Evolutionary conservation across 2,329 filamentous ascomycete species (phyloP), one percentile per base, ranked within the genome.

Genomic region (Aspergillus fijiensis): DNA sequence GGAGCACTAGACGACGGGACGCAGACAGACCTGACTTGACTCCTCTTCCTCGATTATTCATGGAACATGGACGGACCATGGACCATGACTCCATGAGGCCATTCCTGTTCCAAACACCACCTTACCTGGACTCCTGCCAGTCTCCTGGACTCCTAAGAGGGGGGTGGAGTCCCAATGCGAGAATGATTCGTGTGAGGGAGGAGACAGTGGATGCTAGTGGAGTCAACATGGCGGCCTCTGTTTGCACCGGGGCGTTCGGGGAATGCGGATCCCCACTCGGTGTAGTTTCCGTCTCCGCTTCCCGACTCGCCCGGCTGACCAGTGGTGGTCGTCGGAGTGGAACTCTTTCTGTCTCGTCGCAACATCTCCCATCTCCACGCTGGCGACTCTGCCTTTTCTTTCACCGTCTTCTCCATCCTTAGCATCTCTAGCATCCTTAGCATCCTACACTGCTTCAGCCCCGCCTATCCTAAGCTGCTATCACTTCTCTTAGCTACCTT

Each of bases 251-350:
- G 56, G 55, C 47, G 47, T 35, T 65, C 67, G 68, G 68, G 68
- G 68, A 70, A 70, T 57, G 58, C 67, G 66, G 67, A 60, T 49
- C 62, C 56, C 68, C 68, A 69, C 67, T 64, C 61, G 55, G 57
- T 54, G 57, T 51, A 61, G 48, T 63, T 63, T 60, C 65, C 64
- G 64, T 67, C 64, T 63, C 64, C 59, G 58, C 59, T 65, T 59
- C 63, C 64, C 61, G 55, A 61, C 63, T 42, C 56, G 47, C 39
- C 62, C 55, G 55, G 42, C 51, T 35, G 51, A 48, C 53, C 59
- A 58, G 57, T 63, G 45, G 51, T 21, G 19, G 19, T 49, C 6
- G 14, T 42, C 39, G 4, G 14, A 42, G 39, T 42, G 39, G 39
- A 42, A 35, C 33, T n/a, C 16, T 7, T 5, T 14, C 39, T 42